Base-by-base conservation (phyloP, 805 yeast genomes). In the Barnettozyma siamensis region DNA sequence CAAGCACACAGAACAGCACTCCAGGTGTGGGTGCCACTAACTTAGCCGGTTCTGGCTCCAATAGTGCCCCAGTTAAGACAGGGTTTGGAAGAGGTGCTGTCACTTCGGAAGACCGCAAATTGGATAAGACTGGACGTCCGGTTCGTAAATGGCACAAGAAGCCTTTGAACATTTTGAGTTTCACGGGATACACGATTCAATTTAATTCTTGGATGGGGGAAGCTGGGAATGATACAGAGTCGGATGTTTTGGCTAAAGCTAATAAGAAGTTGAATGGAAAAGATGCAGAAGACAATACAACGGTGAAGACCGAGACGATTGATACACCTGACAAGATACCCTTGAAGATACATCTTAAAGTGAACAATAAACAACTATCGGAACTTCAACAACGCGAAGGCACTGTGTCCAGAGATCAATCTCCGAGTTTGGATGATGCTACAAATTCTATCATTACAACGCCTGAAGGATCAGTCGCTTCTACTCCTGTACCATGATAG, bases 111-210 rank as follows among this genome's bases (percentile, higher is more conserved):
- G 51, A 48, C 17, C 42, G 46, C 32, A 46, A 46, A 33, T 53
- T 74, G 23, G 76, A 73, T 45, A 64, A 71, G 17, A 53, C 66
- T 18, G 73, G 73, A 4, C 59, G 53, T 29, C 67, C 69, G 15
- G 64, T 69, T 35, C 58, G 78, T 35, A 60, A 59, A 42, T 74
- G 80, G 80, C 46, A 42, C 9, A 65, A 65, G 44, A 53, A 57
- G 35, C 67, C 67, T 1, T 40, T 72, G 9, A 54, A 55, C 11
- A 51, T 74, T 30, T 65, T 63, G 42, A 63, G 70, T 20, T 73
- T 74, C 45, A 71, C 78, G 0, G 76, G 77, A 5, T 65, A 60
- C 43, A 56, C 52, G 19, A 65, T 65, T 47, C 46, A 55, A 2
- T 52, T 70, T 35, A 38, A 44, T 5, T 50, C 63, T 12, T 72